Percentiles rank a stretch among this genome's conserved stretches.
phyloP scores from a whole-genome alignment of 139 green algal species.

The Tetradesmus obliquus region DNA sequence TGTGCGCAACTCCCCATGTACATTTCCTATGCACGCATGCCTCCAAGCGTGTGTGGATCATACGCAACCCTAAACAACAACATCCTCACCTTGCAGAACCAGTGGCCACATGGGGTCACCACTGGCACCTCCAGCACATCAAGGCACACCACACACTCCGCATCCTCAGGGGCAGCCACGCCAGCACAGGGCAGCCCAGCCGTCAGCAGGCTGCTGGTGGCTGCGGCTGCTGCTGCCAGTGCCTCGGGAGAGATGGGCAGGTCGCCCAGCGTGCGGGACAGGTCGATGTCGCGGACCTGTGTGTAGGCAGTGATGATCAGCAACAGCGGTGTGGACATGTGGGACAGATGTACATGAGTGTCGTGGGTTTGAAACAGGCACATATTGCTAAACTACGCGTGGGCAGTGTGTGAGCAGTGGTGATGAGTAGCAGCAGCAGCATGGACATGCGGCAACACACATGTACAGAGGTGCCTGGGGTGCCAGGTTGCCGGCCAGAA shows the following conservation, averaged over 20 bases:
- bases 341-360: not conserved
- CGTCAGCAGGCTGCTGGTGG: constrained; percentile 22
- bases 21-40: too few species aligned
- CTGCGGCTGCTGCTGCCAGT: constrained; percentile 19
- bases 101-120: not conserved
- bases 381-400: too few species aligned
- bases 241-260: not conserved
- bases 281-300: constrained; percentile 11
- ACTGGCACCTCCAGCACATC: not conserved
- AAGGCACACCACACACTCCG: not conserved
- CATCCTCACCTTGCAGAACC: not conserved
- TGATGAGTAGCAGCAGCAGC: not conserved
- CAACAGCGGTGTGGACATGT: not conserved
- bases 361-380: too few species aligned
- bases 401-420: too few species aligned
- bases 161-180: constrained; percentile 24
- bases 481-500: too few species aligned
- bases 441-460: not conserved
- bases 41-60: too few species aligned
- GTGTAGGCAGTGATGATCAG: not conserved
- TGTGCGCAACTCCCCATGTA: too few species aligned
- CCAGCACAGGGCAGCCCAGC: constrained; percentile 22
- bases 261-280: not conserved
- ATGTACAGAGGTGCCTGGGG: too few species aligned
- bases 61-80: not conserved